Conservation (phyloP, 2,329 filamentous ascomycete genomes). For the Apiospora saccharicola region DNA sequence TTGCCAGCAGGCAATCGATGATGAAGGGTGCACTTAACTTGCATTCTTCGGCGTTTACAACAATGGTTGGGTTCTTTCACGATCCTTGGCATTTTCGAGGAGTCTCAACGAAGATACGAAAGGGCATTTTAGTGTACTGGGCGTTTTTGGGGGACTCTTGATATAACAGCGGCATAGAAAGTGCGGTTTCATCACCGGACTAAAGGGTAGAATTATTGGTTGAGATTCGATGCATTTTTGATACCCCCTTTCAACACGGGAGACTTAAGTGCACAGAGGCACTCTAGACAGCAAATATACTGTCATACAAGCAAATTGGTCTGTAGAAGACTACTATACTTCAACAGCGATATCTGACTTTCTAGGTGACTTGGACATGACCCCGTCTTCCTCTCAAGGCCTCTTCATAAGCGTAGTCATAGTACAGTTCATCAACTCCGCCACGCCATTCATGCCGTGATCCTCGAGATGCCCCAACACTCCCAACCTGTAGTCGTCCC, state of each 20-base stretch:
- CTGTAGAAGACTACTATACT: neutral
- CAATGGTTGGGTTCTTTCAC: neutral
- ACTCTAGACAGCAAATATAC: constrained; percentile 4
- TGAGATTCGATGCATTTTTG: constrained; percentile 15
- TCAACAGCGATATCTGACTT: neutral
- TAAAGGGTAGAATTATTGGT: neutral
- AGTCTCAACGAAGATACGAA: constrained; percentile 16
- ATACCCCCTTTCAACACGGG: constrained; percentile 27
- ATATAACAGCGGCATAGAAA: neutral
- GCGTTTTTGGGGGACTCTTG: constrained; percentile 10
- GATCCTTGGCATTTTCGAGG: constrained; percentile 18
- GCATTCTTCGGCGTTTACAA: constrained; percentile 26
- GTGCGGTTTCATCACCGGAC: constrained; percentile 27
- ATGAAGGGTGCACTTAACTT: constrained; percentile 35
- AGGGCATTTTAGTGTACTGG: constrained; percentile 20
- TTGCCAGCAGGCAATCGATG: constrained; percentile 22
- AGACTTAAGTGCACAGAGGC: neutral
- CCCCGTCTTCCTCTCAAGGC: constrained; percentile 29
- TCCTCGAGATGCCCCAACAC: constrained; percentile 73
- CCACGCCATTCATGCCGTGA: constrained; percentile 70
- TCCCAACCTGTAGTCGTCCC: constrained; percentile 78
- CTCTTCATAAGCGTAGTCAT: constrained; percentile 75
- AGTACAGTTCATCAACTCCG: constrained; percentile 78
- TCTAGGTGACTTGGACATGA: neutral
- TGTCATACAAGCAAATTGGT: neutral